Evolutionary conservation across 2,329 filamentous ascomycete species (phyloP).

Genomic region (Penicillium sp.): DNA sequence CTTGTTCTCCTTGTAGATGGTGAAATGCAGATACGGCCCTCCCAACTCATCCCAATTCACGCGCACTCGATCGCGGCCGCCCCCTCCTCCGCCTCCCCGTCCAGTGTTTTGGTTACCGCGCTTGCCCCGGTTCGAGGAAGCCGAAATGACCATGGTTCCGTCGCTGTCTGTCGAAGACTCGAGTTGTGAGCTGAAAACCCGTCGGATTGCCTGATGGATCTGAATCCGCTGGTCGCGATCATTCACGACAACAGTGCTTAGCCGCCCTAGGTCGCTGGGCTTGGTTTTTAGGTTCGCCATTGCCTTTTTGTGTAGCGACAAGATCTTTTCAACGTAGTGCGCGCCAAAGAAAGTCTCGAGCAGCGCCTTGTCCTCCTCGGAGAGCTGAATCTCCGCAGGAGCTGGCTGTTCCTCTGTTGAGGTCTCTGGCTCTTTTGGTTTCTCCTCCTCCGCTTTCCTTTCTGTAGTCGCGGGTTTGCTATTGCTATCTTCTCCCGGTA

Average conservation of each 20-base stretch:
- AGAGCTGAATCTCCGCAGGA: conserved; percentile 39
- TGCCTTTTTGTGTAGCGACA: conserved; percentile 61
- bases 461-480: conserved; percentile 13
- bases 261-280: conserved; percentile 58
- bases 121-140: conserved; percentile 44
- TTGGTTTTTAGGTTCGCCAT: conserved; percentile 60
- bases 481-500: conserved; percentile 27
- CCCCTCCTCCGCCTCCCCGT: conserved; percentile 34
- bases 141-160: conserved; percentile 66
- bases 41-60: conserved; percentile 68
- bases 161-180: conserved; percentile 78
- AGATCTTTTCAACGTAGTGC: conserved; percentile 54
- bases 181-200: conserved; percentile 77
- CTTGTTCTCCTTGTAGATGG: conserved; percentile 94
- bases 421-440: conserved; percentile 19
- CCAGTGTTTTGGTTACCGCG: conserved; percentile 34
- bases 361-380: conserved; percentile 50
- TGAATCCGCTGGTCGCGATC: conserved; percentile 67
- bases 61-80: conserved; percentile 46
- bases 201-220: conserved; percentile 71
- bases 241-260: conserved; percentile 59
- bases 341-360: conserved; percentile 58
- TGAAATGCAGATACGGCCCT: conserved; percentile 88
- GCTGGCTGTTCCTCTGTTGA: conserved; percentile 24
- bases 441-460: conserved; percentile 23